These are phyloP conservation scores for Arthrinium phaeospermum DNA, from an alignment of 2,329 filamentous ascomycete species.

Conservation along the genomic window DNA sequence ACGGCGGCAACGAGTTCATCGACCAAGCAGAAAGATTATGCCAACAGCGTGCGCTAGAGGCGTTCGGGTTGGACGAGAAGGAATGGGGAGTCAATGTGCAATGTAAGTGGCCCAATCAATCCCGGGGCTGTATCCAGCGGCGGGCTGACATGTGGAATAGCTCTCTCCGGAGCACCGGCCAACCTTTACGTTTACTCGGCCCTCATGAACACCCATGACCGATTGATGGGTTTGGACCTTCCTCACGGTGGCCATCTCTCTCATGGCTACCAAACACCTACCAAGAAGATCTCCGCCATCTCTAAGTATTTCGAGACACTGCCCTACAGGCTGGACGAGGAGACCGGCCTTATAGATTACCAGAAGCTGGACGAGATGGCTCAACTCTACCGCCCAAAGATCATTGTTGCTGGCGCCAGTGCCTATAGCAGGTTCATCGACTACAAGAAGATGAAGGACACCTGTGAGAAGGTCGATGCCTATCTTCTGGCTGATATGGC, in stretches of 20 bases:
- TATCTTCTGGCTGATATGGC: constrained; percentile 97
- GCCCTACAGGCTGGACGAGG: constrained; percentile 89
- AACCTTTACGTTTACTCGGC: constrained; percentile 97
- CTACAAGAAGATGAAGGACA: constrained; percentile 89
- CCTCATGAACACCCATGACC: constrained; percentile 88
- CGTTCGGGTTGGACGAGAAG: constrained; percentile 81
- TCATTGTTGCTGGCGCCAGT: constrained; percentile 92
- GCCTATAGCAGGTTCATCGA: constrained; percentile 97
- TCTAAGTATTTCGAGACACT: constrained; percentile 99
- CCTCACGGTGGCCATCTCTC: constrained; percentile 96
- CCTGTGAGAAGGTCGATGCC: constrained; percentile 87
- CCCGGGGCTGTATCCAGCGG: constrained; percentile 25
- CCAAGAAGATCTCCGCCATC: constrained; percentile 94
- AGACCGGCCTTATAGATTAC: constrained; percentile 95
- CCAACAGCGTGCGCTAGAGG: constrained; percentile 86
- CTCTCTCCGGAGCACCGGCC: constrained; percentile 74
- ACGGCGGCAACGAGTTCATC: constrained; percentile 96
- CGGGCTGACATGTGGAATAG: constrained; percentile 47
- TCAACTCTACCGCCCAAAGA: constrained; percentile 89
- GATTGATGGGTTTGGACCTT: constrained; percentile 95
- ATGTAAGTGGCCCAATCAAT: constrained; percentile 38
- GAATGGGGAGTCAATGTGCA: constrained; percentile 99
- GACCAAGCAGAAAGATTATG: constrained; percentile 88
- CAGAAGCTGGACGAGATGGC: constrained; percentile 87
- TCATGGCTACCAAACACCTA: constrained; percentile 95